Evolutionary conservation across 331 rosid genomes (phyloP), one percentile per base, ranked within the genome.

Genomic region (Pyrus hybrid): DNA sequence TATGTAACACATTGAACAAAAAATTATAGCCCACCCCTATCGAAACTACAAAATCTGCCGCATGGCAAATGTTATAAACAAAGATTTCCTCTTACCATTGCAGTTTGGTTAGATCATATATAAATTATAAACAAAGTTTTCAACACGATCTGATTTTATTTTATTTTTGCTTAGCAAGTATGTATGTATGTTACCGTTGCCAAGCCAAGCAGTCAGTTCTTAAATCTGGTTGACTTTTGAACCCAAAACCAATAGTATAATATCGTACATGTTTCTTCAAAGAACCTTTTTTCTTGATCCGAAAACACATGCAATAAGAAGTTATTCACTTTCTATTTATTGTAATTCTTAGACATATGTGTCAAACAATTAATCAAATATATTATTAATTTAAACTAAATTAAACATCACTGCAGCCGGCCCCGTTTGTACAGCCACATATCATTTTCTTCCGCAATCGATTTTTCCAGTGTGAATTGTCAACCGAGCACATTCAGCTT

Each of bases 181-280:
- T 68, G 78, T 75, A 18, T 30, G 75, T 47, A 68, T 72, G 80
- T 75, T 75, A 77, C 86, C 83, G 82, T 84, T 80, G n/a, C n/a
- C n/a, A n/a, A n/a, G 70, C 5, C 67, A 17, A 66, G 43, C 68
- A 73, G 65, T 69, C 35, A 60, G 63, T 69, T 70, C 75, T 7
- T 47, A 21, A 80, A 26, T 21, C 30, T 14, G 22, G 83, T 74
- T 81, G 84, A 83, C 90, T 73, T 79, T 26, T 13, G 37, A 25
- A 32, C 17, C 61, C 49, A 43, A 6, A 8, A 22, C n/a, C 22
- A 65, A 0, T 62, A 63, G n/a, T 45, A 45, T 28, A 43, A 20
- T 62, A 26, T 20, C 10, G 14, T 33, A 66, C 13, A 43, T 73
- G 25, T n/a, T 43, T 43, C 49, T 56, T 17, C 10, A 54, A 20